These are phyloP conservation scores for Oryza rufipogon DNA, from an alignment of 176 grass and related monocot genomes.

Conservation along the genomic window DNA sequence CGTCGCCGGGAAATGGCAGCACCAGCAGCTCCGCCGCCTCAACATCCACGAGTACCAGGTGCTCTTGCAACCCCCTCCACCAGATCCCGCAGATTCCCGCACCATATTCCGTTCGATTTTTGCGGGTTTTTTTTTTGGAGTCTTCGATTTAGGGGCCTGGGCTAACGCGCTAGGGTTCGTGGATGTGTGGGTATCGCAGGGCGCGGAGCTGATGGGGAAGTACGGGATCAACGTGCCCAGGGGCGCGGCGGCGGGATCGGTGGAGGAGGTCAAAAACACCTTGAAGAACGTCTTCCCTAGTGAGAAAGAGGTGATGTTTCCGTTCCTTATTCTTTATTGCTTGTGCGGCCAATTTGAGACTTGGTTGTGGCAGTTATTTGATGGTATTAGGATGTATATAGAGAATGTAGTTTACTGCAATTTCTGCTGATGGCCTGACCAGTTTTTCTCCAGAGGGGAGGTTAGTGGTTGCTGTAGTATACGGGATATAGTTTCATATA, in stretches of 20 bases:
- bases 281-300: conserved; percentile 75
- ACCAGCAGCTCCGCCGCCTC: conserved; percentile 97
- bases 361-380: background rate
- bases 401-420: conserved; percentile 10
- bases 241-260: conserved; percentile 67
- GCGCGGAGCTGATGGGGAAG: conserved; percentile 97
- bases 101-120: conserved; percentile 18
- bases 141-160: background rate
- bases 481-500: background rate
- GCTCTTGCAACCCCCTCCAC: background rate
- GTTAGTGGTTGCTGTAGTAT: background rate
- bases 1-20: conserved; percentile 89
- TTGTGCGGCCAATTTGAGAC: background rate
- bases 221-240: conserved; percentile 90
- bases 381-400: background rate
- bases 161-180: conserved; percentile 28
- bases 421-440: background rate
- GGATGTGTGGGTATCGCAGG: conserved; percentile 46
- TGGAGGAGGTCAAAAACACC: conserved; percentile 66
- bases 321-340: background rate
- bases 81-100: conserved; percentile 17
- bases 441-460: background rate
- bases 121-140: background rate
- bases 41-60: conserved; percentile 99
- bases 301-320: conserved; percentile 80